Conservation (phyloP, 2,329 filamentous ascomycete genomes). For the Microdochium trichocladiopsis region DNA sequence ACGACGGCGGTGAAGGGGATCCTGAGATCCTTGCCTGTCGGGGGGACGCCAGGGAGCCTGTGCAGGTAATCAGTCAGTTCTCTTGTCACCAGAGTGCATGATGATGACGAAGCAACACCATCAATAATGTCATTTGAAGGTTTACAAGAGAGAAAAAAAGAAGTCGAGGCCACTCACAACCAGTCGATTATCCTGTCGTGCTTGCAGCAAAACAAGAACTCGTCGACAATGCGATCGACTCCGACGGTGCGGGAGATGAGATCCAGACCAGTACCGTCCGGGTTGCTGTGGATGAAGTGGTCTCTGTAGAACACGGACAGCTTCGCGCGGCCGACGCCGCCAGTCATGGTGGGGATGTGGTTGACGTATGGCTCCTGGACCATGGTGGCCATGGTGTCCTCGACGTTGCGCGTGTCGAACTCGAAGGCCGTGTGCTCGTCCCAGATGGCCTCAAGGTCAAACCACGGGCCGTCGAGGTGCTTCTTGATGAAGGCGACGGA, state of each 20-base stretch:
- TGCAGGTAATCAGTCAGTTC: neutral
- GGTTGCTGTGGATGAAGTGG: slow-evolving; percentile 71
- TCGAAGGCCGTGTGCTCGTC: slow-evolving; percentile 70
- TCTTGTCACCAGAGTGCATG: neutral
- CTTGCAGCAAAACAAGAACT: slow-evolving; percentile 60
- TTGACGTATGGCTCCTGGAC: slow-evolving; percentile 74
- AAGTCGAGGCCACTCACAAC: slow-evolving; percentile 48
- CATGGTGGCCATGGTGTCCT: slow-evolving; percentile 76
- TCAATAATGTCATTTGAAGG: no score
- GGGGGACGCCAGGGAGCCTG: slow-evolving; percentile 51
- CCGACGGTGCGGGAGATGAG: slow-evolving; percentile 67
- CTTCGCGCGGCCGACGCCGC: slow-evolving; percentile 58
- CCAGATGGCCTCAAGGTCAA: slow-evolving; percentile 73
- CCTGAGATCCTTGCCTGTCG: slow-evolving; percentile 44
- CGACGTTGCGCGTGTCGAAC: slow-evolving; percentile 61
- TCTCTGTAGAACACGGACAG: slow-evolving; percentile 64
- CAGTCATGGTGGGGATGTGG: slow-evolving; percentile 64
- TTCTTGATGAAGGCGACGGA: slow-evolving; percentile 59
- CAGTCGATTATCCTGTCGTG: slow-evolving; percentile 59
- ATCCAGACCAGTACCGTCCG: slow-evolving; percentile 58
- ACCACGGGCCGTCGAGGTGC: slow-evolving; percentile 54
- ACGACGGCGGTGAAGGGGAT: slow-evolving; percentile 60
- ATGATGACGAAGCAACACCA: no score
- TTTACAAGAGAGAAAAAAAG: neutral
- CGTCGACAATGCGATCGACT: slow-evolving; percentile 64